Percentiles rank a stretch among this genome's conserved stretches.
These are phyloP conservation scores for Helicostylum pulchrum DNA, from an alignment of 192 early-diverging fungal genomes.

Conservation along the genomic window DNA sequence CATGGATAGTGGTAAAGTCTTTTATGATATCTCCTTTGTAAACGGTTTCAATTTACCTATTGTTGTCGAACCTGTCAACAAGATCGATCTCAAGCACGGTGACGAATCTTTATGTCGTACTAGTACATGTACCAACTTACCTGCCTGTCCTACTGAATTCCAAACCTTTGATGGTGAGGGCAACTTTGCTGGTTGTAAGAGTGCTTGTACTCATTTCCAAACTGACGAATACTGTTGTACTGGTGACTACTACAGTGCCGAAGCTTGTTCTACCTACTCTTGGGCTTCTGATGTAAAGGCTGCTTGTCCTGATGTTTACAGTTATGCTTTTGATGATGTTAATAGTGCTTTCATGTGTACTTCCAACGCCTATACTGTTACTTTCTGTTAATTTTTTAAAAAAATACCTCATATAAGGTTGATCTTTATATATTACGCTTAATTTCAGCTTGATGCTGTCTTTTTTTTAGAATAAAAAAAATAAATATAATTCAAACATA, in stretches of 20 bases:
- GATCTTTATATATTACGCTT: no score
- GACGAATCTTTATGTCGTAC: constrained; percentile 12
- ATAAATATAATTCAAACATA: no score
- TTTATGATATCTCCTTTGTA: constrained; percentile 35
- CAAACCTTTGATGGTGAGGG: constrained; percentile 19
- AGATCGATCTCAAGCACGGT: neutral
- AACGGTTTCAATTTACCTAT: constrained; percentile 36
- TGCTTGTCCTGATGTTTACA: constrained; percentile 25
- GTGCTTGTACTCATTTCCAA: constrained; percentile 20
- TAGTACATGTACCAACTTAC: constrained; percentile 12
- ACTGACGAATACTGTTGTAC: constrained; percentile 27
- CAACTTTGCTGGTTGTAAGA: constrained; percentile 24
- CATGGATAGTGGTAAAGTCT: constrained; percentile 1
- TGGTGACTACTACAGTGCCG: constrained; percentile 16
- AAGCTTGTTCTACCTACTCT: constrained; percentile 14
- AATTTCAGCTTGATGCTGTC: no score
- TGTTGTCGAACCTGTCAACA: constrained; percentile 10
- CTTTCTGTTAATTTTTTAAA: constrained; percentile 20
- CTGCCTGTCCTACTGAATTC: constrained; percentile 25
- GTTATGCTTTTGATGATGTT: constrained; percentile 36
- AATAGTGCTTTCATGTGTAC: constrained; percentile 24
- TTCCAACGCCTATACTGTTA: constrained; percentile 25
- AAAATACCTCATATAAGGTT: no score
- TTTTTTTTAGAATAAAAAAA: no score
- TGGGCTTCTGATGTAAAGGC: constrained; percentile 20